phyloP scores from a whole-genome alignment of 106 monocot genomes.

The Allium sativum region DNA sequence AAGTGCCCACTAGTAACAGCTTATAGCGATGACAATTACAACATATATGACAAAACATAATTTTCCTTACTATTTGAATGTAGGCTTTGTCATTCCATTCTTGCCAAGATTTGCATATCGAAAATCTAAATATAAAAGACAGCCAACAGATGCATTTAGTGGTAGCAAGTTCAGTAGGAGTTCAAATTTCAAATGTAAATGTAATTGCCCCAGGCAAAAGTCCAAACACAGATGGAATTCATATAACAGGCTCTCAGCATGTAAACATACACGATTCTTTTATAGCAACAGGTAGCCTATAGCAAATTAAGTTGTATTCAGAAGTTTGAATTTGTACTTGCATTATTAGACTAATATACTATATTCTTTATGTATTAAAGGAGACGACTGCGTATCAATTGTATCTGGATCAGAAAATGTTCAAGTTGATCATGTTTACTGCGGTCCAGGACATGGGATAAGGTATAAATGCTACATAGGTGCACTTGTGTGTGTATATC shows the following conservation, averaged over 20 bases:
- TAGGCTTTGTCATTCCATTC: slow-evolving; percentile 53
- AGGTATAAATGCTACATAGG: slow-evolving; percentile 22
- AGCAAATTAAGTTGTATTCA: neutral
- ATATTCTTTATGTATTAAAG: neutral
- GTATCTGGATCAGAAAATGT: slow-evolving; percentile 32
- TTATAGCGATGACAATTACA: neutral
- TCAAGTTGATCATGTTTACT: slow-evolving; percentile 21
- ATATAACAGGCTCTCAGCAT: slow-evolving; percentile 34
- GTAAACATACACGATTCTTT: slow-evolving; percentile 32
- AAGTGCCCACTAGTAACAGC: neutral
- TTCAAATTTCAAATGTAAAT: slow-evolving; percentile 21
- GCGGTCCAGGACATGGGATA: slow-evolving; percentile 90
- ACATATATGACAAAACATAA: neutral
- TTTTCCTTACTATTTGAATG: neutral
- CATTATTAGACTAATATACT: neutral
- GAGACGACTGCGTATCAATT: slow-evolving; percentile 54
- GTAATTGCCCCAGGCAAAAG: slow-evolving; percentile 40
- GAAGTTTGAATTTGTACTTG: neutral
- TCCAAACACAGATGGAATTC: slow-evolving; percentile 90
- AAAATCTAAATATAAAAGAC: slow-evolving; percentile 38
- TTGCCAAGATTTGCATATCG: slow-evolving; percentile 42
- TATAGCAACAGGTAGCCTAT: slow-evolving; percentile 45
- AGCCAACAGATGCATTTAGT: slow-evolving; percentile 71
- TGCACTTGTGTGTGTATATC: too few species aligned
- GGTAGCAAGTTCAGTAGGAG: slow-evolving; percentile 30